Base-by-base conservation (phyloP, 345 rosid genomes). In the Ricinus communis region DNA sequence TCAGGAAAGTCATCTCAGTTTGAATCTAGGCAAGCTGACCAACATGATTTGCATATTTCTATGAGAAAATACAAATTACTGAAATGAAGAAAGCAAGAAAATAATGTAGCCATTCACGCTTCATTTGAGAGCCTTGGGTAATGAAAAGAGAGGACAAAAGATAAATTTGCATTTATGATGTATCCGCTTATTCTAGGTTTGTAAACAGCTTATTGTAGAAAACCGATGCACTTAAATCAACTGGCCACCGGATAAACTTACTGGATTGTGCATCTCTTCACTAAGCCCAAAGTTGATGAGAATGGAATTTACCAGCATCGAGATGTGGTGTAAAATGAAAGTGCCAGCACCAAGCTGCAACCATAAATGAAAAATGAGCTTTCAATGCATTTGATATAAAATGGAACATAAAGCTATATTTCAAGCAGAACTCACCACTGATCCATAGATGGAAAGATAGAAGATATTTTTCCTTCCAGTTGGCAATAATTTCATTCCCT, bases 181-280 rank as follows among this genome's bases (percentile, higher is more conserved):
- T n/a, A n/a, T n/a, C n/a, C n/a, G n/a, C n/a, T n/a, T n/a, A n/a
- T n/a, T n/a, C n/a, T n/a, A n/a, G n/a, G n/a, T n/a, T 22, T 2
- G 10, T 64, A 28, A 3, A 25, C 21, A 21, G 36, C 41, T 65
- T 40, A 36, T 36, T 27, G 5, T 4, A 30, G 19, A 49, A 28
- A 14, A 47, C 19, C 28, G 22, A 65, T 49, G 38, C 8, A 30
- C 55, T 65, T 63, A 49, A 25, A 67, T 43, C 24, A n/a, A n/a
- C n/a, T 50, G 28, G 41, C 28, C 10, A 43, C 7, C 27, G 3
- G 38, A 18, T 19, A 54, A 68, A 82, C 97, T 85, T 71, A 92
- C 97, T 0, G 90, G 94, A 79, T 88, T 89, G 82, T 93, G 92
- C 97, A 96, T 90, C 72, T 96, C 99, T 60, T 91, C 96, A 61